These are phyloP conservation scores for Paragyromitra xinjiangensis DNA, from an alignment of 495 filamentous ascomycete species.

Conservation along the genomic window DNA sequence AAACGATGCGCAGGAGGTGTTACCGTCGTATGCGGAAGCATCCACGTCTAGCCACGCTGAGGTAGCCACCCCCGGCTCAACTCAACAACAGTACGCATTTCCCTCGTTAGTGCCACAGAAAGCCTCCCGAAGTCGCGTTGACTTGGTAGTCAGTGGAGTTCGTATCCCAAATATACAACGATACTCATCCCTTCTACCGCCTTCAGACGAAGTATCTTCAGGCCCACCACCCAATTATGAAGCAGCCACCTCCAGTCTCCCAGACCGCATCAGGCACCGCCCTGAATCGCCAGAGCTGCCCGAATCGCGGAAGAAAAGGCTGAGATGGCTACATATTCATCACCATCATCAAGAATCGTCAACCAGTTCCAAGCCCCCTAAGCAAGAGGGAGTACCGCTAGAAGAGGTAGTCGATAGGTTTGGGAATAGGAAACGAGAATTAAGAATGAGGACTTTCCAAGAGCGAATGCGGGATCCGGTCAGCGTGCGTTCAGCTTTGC, in stretches of 20 bases:
- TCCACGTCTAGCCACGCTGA: neutral
- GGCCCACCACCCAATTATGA: conserved; percentile 38
- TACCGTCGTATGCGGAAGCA: conserved; percentile 15
- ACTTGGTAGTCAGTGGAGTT: neutral
- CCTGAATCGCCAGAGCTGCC: neutral
- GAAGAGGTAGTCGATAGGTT: conserved; percentile 41
- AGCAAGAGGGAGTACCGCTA: conserved; percentile 37
- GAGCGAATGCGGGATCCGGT: neutral
- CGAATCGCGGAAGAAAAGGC: neutral
- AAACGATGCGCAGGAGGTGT: neutral
- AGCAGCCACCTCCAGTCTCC: conserved; percentile 23
- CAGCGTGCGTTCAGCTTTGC: neutral
- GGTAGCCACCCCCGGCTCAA: neutral
- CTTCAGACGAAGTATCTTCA: neutral
- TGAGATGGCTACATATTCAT: neutral
- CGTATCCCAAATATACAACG: conserved; percentile 1
- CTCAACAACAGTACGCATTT: neutral
- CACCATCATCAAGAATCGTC: neutral
- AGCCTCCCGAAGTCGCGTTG: neutral
- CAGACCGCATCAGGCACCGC: conserved; percentile 1
- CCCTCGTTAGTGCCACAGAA: neutral
- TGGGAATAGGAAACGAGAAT: conserved; percentile 39
- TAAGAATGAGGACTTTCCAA: neutral
- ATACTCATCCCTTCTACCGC: conserved; percentile 33
- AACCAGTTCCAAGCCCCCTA: neutral